Percentiles rank a stretch among this genome's conserved stretches.
These are phyloP conservation scores for Babesia bigemina DNA, from an alignment of 169 alveolate species.

Conservation along the genomic window DNA sequence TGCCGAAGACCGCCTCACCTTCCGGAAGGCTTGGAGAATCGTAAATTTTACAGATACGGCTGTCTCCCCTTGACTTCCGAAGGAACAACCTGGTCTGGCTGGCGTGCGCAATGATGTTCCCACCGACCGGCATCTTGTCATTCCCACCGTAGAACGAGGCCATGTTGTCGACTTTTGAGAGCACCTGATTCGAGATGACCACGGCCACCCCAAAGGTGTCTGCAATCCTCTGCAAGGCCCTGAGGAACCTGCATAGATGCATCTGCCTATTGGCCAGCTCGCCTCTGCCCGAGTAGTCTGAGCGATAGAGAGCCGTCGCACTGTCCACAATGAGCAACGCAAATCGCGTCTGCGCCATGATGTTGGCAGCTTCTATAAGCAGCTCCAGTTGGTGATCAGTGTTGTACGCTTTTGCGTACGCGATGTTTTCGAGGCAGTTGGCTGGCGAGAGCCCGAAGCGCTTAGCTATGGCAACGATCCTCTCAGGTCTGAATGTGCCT, in stretches of 20 bases:
- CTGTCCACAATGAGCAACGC: conserved; percentile 97
- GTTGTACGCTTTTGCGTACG: conserved; percentile 97
- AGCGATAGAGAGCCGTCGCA: conserved; percentile 95
- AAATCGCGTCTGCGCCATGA: conserved; percentile 96
- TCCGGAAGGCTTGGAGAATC: conserved; percentile 99
- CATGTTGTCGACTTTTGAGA: conserved; percentile 91
- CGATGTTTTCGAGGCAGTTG: conserved; percentile 96
- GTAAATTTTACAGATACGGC: conserved; percentile 93
- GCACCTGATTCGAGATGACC: conserved; percentile 94
- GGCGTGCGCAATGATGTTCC: conserved; percentile 99
- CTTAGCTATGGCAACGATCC: conserved; percentile 95
- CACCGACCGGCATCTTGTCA: conserved; percentile 94
- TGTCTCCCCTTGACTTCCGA: conserved; percentile 90
- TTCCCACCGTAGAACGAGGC: conserved; percentile 80
- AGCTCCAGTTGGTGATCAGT: conserved; percentile 95
- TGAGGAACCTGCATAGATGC: conserved; percentile 93
- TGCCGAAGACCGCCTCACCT: conserved; percentile 94
- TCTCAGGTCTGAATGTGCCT: conserved; percentile 99
- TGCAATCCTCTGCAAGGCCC: conserved; percentile 95
- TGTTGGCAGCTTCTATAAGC: conserved; percentile 93
- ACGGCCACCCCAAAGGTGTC: conserved; percentile 94
- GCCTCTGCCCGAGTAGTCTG: conserved; percentile 98
- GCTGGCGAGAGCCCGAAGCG: conserved; percentile 94
- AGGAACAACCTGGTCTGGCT: conserved; percentile 94
- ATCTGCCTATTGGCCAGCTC: conserved; percentile 98